Evolutionary conservation across 805 yeast genomes (phyloP).

Genomic region (Henningerozyma blattae): DNA sequence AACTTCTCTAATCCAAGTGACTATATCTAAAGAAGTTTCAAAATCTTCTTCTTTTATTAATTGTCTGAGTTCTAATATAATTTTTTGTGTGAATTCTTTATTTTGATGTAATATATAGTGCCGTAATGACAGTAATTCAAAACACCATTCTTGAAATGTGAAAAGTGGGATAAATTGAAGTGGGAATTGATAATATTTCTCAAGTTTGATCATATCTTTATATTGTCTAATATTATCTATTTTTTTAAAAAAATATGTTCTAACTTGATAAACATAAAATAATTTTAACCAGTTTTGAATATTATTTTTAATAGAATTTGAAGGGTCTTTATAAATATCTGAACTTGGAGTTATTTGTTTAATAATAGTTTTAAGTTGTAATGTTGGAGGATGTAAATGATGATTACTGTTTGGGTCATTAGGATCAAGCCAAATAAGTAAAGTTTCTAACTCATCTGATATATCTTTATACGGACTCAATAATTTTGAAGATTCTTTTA

Average conservation of each 20-base stretch:
- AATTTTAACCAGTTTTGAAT: conserved; percentile 5
- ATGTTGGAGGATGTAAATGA: conserved; percentile 15
- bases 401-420: conserved; percentile 14
- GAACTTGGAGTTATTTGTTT: neutral
- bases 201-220: conserved; percentile 13
- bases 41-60: conserved; percentile 17
- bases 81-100: conserved; percentile 4
- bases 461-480: conserved; percentile 2
- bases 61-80: conserved; percentile 7
- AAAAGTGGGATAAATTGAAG: conserved; percentile 9
- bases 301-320: too few species aligned
- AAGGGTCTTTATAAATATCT: neutral
- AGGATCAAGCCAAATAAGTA: conserved; percentile 19
- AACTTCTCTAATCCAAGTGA: conserved; percentile 15
- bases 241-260: conserved; percentile 14
- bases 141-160: conserved; percentile 8
- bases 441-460: conserved; percentile 15
- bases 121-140: conserved; percentile 13
- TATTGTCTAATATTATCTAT: conserved; percentile 8
- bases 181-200: conserved; percentile 16
- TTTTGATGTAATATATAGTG: conserved; percentile 16
- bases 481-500: neutral
- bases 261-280: conserved; percentile 13
- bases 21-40: conserved; percentile 11
- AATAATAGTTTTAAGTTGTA: conserved; percentile 9